phyloP scores from a whole-genome alignment of 2,329 filamentous ascomycete genomes.

The Aspergillus hortae region DNA sequence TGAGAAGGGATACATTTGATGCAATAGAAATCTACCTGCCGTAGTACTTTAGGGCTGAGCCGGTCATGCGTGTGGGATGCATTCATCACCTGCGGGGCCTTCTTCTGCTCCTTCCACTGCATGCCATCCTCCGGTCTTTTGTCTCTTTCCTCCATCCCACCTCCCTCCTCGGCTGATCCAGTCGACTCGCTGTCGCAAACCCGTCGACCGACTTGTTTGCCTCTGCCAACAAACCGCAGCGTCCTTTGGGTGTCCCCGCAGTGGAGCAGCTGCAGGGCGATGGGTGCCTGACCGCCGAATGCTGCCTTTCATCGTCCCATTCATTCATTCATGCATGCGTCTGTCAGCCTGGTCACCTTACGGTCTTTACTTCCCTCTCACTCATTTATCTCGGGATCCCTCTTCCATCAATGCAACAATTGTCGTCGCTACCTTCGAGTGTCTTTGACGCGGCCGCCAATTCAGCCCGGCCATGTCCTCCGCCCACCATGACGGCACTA shows the following conservation, averaged over 20 bases:
- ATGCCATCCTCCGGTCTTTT: too few relatives aligned
- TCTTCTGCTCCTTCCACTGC: too few relatives aligned
- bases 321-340: background rate
- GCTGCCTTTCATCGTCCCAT: constrained; percentile 6
- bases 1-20: too few relatives aligned
- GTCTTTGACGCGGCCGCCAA: constrained; percentile 13
- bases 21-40: too few relatives aligned
- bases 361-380: background rate
- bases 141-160: too few relatives aligned
- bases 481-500: constrained; percentile 20
- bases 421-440: constrained; percentile 11
- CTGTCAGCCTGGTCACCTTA: background rate
- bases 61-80: too few relatives aligned
- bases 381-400: background rate
- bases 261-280: constrained; percentile 14
- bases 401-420: constrained; percentile 12
- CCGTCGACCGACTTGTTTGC: too few relatives aligned
- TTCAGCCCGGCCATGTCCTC: constrained; percentile 27
- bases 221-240: constrained; percentile 10
- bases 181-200: too few relatives aligned
- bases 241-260: constrained; percentile 20
- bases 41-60: too few relatives aligned
- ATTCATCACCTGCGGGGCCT: too few relatives aligned
- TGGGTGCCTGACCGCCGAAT: constrained; percentile 20
- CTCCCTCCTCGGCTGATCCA: too few relatives aligned